Evolutionary conservation across 163 green algal species (phyloP), one percentile per base, ranked within the genome.

Genomic region (Prototheca wickerhamii): DNA sequence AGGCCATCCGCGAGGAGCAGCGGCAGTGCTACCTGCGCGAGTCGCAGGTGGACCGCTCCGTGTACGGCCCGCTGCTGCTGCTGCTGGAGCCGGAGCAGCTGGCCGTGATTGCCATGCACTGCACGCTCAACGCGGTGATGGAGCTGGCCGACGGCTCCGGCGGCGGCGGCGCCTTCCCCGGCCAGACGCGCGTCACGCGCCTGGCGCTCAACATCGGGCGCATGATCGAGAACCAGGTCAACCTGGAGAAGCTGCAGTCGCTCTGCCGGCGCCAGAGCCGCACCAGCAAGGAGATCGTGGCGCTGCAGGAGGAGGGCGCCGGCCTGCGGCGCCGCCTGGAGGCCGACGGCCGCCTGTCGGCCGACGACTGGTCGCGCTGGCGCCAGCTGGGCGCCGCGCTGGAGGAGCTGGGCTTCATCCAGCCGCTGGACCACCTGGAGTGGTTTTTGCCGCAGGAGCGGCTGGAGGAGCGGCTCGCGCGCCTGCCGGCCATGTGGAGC

Each of bases 11-110:
- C 30, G 33, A 53, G 5, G 73, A 86, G 64, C 79, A 85, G 66
- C 28, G 72, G 40, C 64, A 62, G 59, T 29, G 65, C 29, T 43
- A 59, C 17, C 17, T 43, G 10, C 58, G 63, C 28, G 37, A 54
- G 6, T 7, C 43, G 40, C 60, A 62, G 33, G 29, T 79, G 3
- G 79, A 86, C 67, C 58, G 79, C 20, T 28, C 35, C n/a, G 64
- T 81, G 26, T 87, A 86, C 26, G 81, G 80, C 2, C 80, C 81
- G 18, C 86, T 79, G 56, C 61, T 87, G 37, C 64, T 86, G 53
- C 65, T 79, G 49, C 63, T 87, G 33, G 42, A 73, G 18, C 66
- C 80, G 15, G 70, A 81, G 43, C 69, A 82, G 60, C 56, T 85
- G 44, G 69, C 76, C 6, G 69, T 83, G 15, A 71, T 85, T 26